Conservation (phyloP, 352 stramenopile genomes). For the Pythium volutum region DNA sequence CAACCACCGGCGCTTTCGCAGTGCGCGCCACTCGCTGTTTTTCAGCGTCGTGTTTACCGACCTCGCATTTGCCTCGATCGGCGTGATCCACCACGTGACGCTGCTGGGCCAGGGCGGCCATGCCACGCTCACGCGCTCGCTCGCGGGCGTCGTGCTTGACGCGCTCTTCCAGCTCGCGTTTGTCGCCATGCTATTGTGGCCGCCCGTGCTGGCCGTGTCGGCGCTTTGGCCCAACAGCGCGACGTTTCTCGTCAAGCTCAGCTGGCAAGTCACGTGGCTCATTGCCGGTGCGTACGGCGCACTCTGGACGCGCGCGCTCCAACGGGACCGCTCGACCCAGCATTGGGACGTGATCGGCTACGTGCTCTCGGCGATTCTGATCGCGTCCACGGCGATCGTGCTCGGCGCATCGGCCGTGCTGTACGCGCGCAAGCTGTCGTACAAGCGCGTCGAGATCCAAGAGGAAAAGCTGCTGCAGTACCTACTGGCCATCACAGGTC, state of each 20-base stretch:
- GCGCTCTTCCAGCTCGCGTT: conserved; percentile 40
- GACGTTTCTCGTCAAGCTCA: conserved; percentile 42
- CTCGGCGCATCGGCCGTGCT: conserved; percentile 22
- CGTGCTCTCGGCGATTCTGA: conserved; percentile 30
- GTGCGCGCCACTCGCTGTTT: conserved; percentile 32
- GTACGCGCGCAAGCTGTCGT: conserved; percentile 15
- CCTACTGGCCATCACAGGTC: conserved; percentile 37
- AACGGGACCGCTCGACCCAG: conserved; percentile 8
- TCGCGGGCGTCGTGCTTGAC: conserved; percentile 35
- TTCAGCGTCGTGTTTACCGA: conserved; percentile 56
- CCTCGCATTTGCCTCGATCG: conserved; percentile 48
- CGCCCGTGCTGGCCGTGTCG: conserved; percentile 43
- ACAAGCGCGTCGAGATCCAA: conserved; percentile 10
- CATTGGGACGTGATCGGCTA: conserved; percentile 27
- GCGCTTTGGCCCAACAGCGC: conserved; percentile 27
- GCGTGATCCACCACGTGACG: conserved; percentile 51
- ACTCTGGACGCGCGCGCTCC: conserved; percentile 31
- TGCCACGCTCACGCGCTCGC: conserved; percentile 33
- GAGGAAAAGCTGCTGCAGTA: conserved; percentile 54
- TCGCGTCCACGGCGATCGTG: conserved; percentile 28
- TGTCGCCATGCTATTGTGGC: conserved; percentile 48
- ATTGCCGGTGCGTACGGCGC: conserved; percentile 40
- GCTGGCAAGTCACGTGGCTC: conserved; percentile 47
- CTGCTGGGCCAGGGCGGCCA: conserved; percentile 45
- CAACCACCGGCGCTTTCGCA: conserved; percentile 18